These are phyloP conservation scores for Russula foetens DNA, from an alignment of 768 basidiomycete species.

Conservation along the genomic window DNA sequence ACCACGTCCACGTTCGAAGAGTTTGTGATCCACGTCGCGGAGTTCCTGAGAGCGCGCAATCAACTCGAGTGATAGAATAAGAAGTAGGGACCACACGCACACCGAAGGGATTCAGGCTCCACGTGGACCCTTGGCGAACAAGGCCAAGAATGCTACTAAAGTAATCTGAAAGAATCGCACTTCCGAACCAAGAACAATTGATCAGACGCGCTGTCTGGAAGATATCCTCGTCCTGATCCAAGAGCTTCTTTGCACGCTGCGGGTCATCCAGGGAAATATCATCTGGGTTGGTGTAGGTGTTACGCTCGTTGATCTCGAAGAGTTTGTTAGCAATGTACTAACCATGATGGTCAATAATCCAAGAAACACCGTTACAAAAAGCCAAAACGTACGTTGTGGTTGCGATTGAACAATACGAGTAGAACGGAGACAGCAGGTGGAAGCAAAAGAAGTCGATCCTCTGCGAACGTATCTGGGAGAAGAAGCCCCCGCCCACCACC, in stretches of 20 bases:
- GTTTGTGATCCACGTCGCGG: slow-evolving; percentile 47
- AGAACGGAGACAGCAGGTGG: slow-evolving; percentile 68
- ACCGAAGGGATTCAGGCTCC: slow-evolving; percentile 70
- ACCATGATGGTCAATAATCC: background rate
- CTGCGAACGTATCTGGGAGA: slow-evolving; percentile 66
- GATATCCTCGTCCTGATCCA: slow-evolving; percentile 41
- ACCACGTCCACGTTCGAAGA: slow-evolving; percentile 73
- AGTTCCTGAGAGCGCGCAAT: slow-evolving; percentile 44
- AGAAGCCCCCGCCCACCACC: slow-evolving; percentile 60
- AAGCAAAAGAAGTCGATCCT: slow-evolving; percentile 69
- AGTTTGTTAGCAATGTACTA: slow-evolving; percentile 76
- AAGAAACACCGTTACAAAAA: background rate
- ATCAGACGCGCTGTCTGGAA: slow-evolving; percentile 75
- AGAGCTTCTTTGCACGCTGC: slow-evolving; percentile 28
- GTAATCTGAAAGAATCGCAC: slow-evolving; percentile 74
- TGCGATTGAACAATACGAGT: slow-evolving; percentile 78
- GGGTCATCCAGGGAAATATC: slow-evolving; percentile 28
- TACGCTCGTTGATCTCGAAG: slow-evolving; percentile 74
- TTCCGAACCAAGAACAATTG: slow-evolving; percentile 76
- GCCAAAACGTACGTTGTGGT: slow-evolving; percentile 66
- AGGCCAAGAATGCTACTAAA: slow-evolving; percentile 73
- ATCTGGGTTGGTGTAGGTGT: slow-evolving; percentile 49
- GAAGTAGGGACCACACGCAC: slow-evolving; percentile 35
- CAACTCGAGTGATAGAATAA: background rate
- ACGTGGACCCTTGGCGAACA: slow-evolving; percentile 62